A percentile compares a stretch with the other conserved stretches of the same genome.
Evolutionary conservation across 805 yeast species (phyloP).

Genomic region (Ogataea henricii): DNA sequence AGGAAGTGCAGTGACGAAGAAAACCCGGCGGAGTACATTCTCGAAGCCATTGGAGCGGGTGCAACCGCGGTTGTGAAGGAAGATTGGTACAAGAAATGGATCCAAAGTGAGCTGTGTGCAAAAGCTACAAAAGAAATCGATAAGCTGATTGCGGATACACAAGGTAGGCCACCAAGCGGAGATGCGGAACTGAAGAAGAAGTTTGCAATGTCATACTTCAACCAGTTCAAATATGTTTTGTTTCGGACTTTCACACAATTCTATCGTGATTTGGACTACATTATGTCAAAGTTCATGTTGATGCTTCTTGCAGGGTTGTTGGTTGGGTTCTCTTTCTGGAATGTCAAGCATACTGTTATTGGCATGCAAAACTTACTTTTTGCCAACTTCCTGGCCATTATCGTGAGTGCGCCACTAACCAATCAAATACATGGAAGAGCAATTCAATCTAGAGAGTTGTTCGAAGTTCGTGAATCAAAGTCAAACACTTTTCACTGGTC

Average conservation of each 20-base stretch:
- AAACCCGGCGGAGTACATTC: conserved; percentile 76
- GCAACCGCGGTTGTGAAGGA: conserved; percentile 61
- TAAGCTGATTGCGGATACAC: conserved; percentile 19
- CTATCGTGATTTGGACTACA: conserved; percentile 20
- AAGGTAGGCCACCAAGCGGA: conserved; percentile 4
- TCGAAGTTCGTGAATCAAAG: conserved; percentile 66
- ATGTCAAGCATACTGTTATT: conserved; percentile 49
- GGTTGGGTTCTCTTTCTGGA: conserved; percentile 42
- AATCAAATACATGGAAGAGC: conserved; percentile 66
- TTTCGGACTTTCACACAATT: conserved; percentile 23
- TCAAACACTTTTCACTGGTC: conserved; percentile 76
- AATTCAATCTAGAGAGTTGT: conserved; percentile 56
- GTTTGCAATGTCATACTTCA: background rate
- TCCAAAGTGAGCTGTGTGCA: conserved; percentile 20
- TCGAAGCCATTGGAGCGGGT: conserved; percentile 76
- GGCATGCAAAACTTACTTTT: conserved; percentile 56
- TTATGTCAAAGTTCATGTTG: conserved; percentile 32
- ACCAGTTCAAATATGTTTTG: background rate
- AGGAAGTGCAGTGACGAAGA: conserved; percentile 58
- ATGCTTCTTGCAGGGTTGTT: conserved; percentile 48
- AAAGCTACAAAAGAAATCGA: conserved; percentile 32
- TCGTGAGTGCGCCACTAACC: conserved; percentile 56
- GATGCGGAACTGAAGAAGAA: background rate
- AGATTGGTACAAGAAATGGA: conserved; percentile 69
- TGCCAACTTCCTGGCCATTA: conserved; percentile 56